A percentile compares a stretch with the other conserved stretches of the same genome.
Evolutionary conservation across 805 yeast species (phyloP).

Genomic region (Metschnikowia gelsemii): DNA sequence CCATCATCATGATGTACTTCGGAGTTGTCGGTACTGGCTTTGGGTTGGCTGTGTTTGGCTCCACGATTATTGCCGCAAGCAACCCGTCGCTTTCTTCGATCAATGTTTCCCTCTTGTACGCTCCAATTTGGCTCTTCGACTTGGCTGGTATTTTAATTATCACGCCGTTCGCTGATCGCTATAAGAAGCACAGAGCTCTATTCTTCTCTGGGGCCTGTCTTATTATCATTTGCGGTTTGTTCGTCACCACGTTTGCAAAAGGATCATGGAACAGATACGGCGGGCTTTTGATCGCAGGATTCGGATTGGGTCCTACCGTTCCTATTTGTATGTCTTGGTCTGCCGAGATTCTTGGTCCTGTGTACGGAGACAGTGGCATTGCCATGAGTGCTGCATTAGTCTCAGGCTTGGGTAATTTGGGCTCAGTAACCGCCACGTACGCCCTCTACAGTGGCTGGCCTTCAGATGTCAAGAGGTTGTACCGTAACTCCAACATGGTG

Average conservation of each 20-base stretch:
- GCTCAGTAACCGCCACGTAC: slow-evolving; percentile 81
- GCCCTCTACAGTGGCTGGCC: slow-evolving; percentile 90
- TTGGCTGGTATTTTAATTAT: slow-evolving; percentile 67
- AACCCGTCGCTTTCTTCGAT: slow-evolving; percentile 65
- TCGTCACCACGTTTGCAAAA: slow-evolving; percentile 73
- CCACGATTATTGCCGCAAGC: slow-evolving; percentile 66
- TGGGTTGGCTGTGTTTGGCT: slow-evolving; percentile 82
- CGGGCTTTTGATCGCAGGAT: slow-evolving; percentile 79
- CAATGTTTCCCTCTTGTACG: slow-evolving; percentile 70
- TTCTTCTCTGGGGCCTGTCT: slow-evolving; percentile 62
- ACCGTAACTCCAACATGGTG: slow-evolving; percentile 77
- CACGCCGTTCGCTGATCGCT: slow-evolving; percentile 79
- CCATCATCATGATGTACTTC: slow-evolving; percentile 81
- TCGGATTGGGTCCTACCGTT: slow-evolving; percentile 88
- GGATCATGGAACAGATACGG: slow-evolving; percentile 76
- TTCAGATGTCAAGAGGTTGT: slow-evolving; percentile 60
- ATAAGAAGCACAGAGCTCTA: slow-evolving; percentile 54
- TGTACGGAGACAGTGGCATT: slow-evolving; percentile 80
- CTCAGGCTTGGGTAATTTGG: slow-evolving; percentile 83
- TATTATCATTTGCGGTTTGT: slow-evolving; percentile 70
- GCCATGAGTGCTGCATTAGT: slow-evolving; percentile 83
- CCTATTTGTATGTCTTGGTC: slow-evolving; percentile 86
- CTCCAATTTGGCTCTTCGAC: slow-evolving; percentile 91
- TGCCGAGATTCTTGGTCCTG: slow-evolving; percentile 66
- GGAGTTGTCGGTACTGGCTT: slow-evolving; percentile 92